Conservation (phyloP, 1,284 basidiomycete genomes). For the Leccinum subrobustum region DNA sequence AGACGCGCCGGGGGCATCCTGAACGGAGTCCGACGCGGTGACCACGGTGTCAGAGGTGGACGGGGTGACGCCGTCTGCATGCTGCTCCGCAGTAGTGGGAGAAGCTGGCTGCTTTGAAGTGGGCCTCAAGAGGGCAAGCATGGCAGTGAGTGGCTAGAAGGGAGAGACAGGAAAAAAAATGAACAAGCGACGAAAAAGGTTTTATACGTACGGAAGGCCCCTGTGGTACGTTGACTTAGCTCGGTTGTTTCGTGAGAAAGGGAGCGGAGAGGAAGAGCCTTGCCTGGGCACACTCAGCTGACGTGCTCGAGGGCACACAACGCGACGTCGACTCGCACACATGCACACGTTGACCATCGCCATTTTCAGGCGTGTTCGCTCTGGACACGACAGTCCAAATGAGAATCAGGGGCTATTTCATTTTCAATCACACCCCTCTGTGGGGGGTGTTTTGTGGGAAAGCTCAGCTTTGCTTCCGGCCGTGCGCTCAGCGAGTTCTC, state of each 20-base stretch:
- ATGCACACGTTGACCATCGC: background rate
- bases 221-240: background rate
- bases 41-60: constrained; percentile 4
- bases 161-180: background rate
- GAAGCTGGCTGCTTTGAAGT: constrained; percentile 18
- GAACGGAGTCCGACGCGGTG: constrained; percentile 3
- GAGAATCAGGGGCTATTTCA: constrained; percentile 10
- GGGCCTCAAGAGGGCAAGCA: constrained; percentile 32
- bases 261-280: background rate
- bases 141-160: constrained; percentile 5
- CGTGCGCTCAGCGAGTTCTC: background rate
- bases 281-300: constrained; percentile 4
- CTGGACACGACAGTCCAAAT: background rate
- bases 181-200: constrained; percentile 9
- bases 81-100: constrained; percentile 13
- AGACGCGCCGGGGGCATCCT: background rate
- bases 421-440: constrained; percentile 8
- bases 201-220: constrained; percentile 31
- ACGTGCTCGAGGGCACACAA: background rate
- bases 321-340: background rate
- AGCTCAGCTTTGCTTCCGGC: background rate
- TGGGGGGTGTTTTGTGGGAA: constrained; percentile 21
- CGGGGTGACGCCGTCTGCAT: background rate
- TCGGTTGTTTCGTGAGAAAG: constrained; percentile 35
- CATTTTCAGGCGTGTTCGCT: background rate